Evolutionary conservation across 2,329 filamentous ascomycete genomes (phyloP), one percentile per base, ranked within the genome.

Genomic region (Verticillium tricorpus): DNA sequence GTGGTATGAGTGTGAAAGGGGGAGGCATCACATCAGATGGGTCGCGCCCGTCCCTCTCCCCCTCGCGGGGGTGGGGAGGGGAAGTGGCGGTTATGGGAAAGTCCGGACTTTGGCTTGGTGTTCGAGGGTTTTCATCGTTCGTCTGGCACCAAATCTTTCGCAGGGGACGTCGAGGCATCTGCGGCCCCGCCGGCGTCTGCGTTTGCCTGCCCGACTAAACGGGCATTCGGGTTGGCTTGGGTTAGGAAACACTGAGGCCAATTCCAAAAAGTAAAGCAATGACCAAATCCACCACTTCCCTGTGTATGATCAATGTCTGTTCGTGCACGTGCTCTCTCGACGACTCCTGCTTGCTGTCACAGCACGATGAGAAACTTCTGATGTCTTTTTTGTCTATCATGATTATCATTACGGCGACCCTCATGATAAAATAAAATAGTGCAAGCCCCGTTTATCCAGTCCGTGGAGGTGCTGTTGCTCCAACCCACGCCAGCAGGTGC

Each of bases 251-350:
- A 52, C 45, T 28, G 19, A 52, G 45, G 45, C 45, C 45, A 52
- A 52, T 52, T 52, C 45, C 45, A 52, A 52, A 52, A 52, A 52
- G 45, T 52, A 52, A 52, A 52, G 45, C 45, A 52, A 52, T 52
- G 45, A 52, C 45, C 45, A 52, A n/a, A 52, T 12, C 45, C 45
- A n/a, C 19, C n/a, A n/a, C 45, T 52, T 52, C 45, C 45, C 45
- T 14, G 45, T 52, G 45, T 52, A 52, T 35, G 34, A 35, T 35
- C 34, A 35, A 35, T 35, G 34, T 52, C 45, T 52, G 45, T 52
- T 19, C 19, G 9, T 52, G 39, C n/a, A 9, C 35, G 28, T 37
- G 35, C 17, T n/a, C n/a, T 7, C 5, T 45, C 15, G 2, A 45
- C 9, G 39, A 35, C 34, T 35, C 14, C 4, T 11, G 14, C 14